Base-by-base conservation (phyloP, 2,329 filamentous ascomycete species). In the Hortaea werneckii region DNA sequence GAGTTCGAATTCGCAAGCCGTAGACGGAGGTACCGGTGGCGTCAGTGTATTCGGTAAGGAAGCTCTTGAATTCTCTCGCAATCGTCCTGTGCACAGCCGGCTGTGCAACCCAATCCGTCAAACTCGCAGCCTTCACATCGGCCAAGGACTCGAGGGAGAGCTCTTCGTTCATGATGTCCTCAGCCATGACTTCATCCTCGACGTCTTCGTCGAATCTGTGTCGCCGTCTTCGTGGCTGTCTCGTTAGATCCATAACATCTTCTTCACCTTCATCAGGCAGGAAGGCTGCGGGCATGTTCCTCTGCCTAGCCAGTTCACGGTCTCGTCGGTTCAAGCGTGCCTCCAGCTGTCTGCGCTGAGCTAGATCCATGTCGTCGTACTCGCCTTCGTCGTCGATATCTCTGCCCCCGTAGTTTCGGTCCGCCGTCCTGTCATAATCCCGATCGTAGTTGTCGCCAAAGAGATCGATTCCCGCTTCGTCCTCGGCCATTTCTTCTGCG, bases 31-130 rank as follows among this genome's bases (percentile, higher is more conserved):
- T 83, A 45, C 88, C 89, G 53, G 83, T 81, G 44, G 88, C 81
- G 60, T 98, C 92, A 5, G 83, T 95, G 65, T 94, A 96, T 58
- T 95, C 90, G 8, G 92, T 96, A 58, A 98, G 72, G 72, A 98
- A 98, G 3, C 86, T 84, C 66, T 94, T 95, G 78, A 98, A 98
- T 67, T 98, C 92, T 59, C 90, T 80, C 62, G 88, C 89, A 66
- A 98, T 92, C 1, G 89, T 94, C 56, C 87, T 80, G 67, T 95
- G 87, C 9, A 98, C 92, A 10, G 87, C 80, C 3, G 87, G 86
- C 57, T 89, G 83, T 10, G 87, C 82, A 37, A 98, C 85, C 94
- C 94, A 98, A 54, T 98, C 92, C 0, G 88, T 94, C 61, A 98
- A 73, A 55, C 85, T 95, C 12, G 87, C 79, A 12, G 92, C 88